Evolutionary conservation across 1,139 yeast species (phyloP), one percentile per base, ranked within the genome.

Genomic region (Saccharomyces hybrid): DNA sequence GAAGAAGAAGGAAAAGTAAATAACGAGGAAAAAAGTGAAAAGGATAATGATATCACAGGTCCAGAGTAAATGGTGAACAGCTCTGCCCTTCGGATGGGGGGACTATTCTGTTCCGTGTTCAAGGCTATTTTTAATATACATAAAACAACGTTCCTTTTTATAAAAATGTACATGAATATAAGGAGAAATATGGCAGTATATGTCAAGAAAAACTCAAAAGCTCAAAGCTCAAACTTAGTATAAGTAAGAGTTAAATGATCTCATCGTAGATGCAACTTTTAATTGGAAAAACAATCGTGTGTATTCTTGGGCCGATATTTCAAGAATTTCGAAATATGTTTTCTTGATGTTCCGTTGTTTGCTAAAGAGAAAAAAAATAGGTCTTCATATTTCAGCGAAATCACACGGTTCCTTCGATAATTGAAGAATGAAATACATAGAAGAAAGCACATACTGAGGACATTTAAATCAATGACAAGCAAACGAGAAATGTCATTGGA

Each of bases 401-500:
- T 14, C 42, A 34, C 4, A 14, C 9, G 5, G 5, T 6, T 14
- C 8, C 5, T 2, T 3, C 14, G 7, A 3, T 5, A 2, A 14
- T n/a, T n/a, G 20, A 34, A 7, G 11, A 34, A 7, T 34, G 20
- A 7, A 34, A 14, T 34, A n/a, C 7, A 34, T 34, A 7, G 13
- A 34, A 34, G 14, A 34, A 34, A 2, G 5, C 25, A 34, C 11
- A 7, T 14, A 14, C 8, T 7, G 42, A 14, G 23, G 23, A 6
- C 20, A 14, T 0, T 1, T 4, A 7, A 34, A 7, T 1, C 23
- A 16, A 34, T 34, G 42, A 50, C 50, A 41, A 42, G 46, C 48
- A 8, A 47, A 26, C 26, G 52, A 34, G 25, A 34, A 34, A 59
- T 56, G 60, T 20, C 51, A 26, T 42, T 57, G 25, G 55, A 56